Evolutionary conservation across 257 asterid species (phyloP), one percentile per base, ranked within the genome.

Genomic region (Scutellaria minor): DNA sequence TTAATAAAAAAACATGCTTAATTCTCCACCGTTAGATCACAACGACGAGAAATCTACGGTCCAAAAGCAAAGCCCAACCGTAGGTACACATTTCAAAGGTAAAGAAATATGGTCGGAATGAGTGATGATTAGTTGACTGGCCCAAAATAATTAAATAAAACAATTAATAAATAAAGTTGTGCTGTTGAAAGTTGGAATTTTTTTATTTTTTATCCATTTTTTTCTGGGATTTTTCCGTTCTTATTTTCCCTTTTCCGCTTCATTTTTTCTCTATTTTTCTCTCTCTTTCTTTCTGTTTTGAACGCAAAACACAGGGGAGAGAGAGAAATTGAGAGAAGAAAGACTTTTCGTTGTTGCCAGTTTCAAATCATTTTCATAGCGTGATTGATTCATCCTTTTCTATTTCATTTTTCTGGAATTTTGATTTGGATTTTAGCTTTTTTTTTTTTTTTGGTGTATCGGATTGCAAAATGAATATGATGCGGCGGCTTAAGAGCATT

Each of bases 401-500:
- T 44, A 1, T 8, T 54, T 63, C 42, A 12, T 48, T 54, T 76
- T 66, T 71, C 54, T 46, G 78, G 79, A 24, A 66, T 51, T 72
- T 76, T 4, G 54, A 68, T 77, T 80, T 52, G 13, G 80, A 22
- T 75, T 12, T 5, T 50, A 47, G 5, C 14, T 64, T 60, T 20
- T 31, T 27, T 27, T 27, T 27, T 27, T 31, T 31, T 31, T 52
- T 71, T 58, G 69, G 68, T 60, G 56, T 52, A 42, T 31, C 22
- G 47, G 42, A 41, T 45, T 24, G 62, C 5, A 66, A 83, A 35
- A 90, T 90, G 97, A 87, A 90, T 79, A 81, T 90, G 85, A 87
- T 93, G 97, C 96, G 96, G 61, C 86, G 96, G 80, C 84, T 93
- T 66, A 93, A 90, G 89, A 90, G 95, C 93, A 86, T 90, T 81